phyloP scores from a whole-genome alignment of 306 rosid genomes.

The Quercus bicolor region DNA sequence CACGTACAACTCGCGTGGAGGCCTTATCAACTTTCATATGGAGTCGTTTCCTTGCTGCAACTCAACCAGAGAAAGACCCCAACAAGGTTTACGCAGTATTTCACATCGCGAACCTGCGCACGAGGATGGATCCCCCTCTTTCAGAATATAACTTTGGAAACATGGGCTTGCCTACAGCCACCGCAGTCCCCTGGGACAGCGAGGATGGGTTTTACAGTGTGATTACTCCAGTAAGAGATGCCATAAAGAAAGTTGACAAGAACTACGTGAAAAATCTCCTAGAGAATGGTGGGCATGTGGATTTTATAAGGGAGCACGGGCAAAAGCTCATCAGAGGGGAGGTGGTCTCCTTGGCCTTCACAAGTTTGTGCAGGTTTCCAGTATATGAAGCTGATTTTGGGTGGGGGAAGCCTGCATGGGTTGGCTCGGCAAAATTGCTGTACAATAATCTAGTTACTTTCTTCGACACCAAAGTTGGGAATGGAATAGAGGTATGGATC shows the following conservation, averaged over 20 bases:
- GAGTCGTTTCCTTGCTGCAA: slow-evolving; percentile 43
- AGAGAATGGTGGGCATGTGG: slow-evolving; percentile 16
- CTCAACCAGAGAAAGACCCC: background rate
- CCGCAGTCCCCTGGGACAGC: background rate
- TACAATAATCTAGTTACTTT: slow-evolving; percentile 42
- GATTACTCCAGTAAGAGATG: slow-evolving; percentile 27
- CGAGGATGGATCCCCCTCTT: slow-evolving; percentile 41
- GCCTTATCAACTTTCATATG: slow-evolving; percentile 55
- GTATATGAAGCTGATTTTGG: slow-evolving; percentile 54
- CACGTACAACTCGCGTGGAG: slow-evolving; percentile 51
- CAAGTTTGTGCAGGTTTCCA: slow-evolving; percentile 46
- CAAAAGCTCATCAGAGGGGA: slow-evolving; percentile 23
- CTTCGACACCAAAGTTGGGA: slow-evolving; percentile 35
- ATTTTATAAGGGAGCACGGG: slow-evolving; percentile 5
- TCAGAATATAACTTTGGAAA: slow-evolving; percentile 37
- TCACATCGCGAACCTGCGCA: slow-evolving; percentile 47
- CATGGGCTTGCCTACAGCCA: slow-evolving; percentile 2
- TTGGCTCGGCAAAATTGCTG: slow-evolving; percentile 26
- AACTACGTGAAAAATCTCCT: slow-evolving; percentile 20
- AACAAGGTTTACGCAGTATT: slow-evolving; percentile 10
- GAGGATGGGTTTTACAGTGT: background rate
- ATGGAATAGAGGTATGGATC: slow-evolving; percentile 45
- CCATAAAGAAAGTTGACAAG: slow-evolving; percentile 27
- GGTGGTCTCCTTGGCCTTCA: slow-evolving; percentile 24
- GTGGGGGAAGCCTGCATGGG: slow-evolving; percentile 56